Conservation (phyloP, 257 asterid genomes). For the Scutellaria baicalensis region DNA sequence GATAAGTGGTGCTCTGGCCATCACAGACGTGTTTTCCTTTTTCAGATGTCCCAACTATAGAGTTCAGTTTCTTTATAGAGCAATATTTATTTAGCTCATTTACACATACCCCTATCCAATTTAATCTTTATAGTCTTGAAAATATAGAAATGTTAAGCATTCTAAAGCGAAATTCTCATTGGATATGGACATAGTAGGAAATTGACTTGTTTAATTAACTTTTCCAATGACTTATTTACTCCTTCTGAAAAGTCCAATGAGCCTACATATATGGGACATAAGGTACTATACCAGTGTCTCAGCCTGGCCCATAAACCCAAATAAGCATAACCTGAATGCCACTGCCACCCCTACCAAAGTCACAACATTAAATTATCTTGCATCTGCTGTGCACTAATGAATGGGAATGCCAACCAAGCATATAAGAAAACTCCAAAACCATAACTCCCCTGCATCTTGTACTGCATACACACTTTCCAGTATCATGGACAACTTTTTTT, state of each 20-base stretch:
- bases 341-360: too few relatives aligned
- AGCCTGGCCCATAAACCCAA: too few relatives aligned
- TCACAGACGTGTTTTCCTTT: not conserved
- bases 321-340: too few relatives aligned
- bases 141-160: not conserved
- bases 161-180: not conserved
- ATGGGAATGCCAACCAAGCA: not conserved
- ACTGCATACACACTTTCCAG: not conserved
- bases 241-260: not conserved
- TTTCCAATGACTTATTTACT: not conserved
- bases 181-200: not conserved
- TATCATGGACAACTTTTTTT: not conserved
- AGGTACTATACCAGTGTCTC: too few relatives aligned
- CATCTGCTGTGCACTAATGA: not conserved
- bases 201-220: not conserved
- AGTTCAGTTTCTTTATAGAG: not conserved
- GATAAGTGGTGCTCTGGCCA: not conserved
- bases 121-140: not conserved
- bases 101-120: not conserved
- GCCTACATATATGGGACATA: not conserved
- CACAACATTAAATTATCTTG: not conserved
- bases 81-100: too few relatives aligned
- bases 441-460: not conserved
- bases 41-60: not conserved
- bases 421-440: not conserved